A percentile compares a stretch with the other conserved stretches of the same genome.
phyloP scores from a whole-genome alignment of 2,329 filamentous ascomycete species.

The Phyllosticta ampelicida region DNA sequence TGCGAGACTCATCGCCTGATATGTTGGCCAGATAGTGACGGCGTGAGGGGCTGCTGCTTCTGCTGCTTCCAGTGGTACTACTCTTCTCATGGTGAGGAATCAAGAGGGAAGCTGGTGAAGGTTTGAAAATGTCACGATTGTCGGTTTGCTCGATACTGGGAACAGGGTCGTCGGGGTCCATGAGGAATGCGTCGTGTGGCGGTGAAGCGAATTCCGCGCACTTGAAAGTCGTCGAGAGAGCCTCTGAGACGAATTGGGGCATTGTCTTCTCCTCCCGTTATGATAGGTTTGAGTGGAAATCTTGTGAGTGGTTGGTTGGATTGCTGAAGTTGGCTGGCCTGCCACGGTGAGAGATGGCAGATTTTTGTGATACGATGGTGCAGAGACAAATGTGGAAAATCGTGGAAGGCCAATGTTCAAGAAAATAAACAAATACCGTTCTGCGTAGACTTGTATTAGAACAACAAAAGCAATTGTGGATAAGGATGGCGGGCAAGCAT shows the following conservation, averaged over 20 bases:
- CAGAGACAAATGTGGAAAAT: neutral
- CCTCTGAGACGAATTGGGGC: neutral
- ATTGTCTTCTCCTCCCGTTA: neutral
- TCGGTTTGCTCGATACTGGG: conserved; percentile 22
- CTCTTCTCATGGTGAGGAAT: neutral
- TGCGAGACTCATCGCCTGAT: neutral
- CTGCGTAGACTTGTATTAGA: neutral
- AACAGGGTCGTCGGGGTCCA: conserved; percentile 23
- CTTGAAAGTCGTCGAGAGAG: neutral
- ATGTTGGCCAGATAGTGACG: neutral
- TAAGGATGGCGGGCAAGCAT: neutral
- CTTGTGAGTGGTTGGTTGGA: neutral
- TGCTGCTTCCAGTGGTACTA: conserved; percentile 1
- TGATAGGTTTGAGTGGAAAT: neutral
- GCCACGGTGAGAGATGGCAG: neutral
- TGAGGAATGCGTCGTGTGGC: conserved; percentile 19
- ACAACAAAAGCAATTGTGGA: neutral
- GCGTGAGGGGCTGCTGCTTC: neutral
- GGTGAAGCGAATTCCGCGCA: neutral
- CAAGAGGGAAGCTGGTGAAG: neutral
- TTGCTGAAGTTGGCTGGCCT: neutral
- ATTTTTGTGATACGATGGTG: neutral
- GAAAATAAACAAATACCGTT: neutral
- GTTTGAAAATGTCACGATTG: conserved; percentile 11
- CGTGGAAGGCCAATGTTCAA: neutral